phyloP scores from a whole-genome alignment of 495 filamentous ascomycete genomes.

The Articulospora tetracladia region DNA sequence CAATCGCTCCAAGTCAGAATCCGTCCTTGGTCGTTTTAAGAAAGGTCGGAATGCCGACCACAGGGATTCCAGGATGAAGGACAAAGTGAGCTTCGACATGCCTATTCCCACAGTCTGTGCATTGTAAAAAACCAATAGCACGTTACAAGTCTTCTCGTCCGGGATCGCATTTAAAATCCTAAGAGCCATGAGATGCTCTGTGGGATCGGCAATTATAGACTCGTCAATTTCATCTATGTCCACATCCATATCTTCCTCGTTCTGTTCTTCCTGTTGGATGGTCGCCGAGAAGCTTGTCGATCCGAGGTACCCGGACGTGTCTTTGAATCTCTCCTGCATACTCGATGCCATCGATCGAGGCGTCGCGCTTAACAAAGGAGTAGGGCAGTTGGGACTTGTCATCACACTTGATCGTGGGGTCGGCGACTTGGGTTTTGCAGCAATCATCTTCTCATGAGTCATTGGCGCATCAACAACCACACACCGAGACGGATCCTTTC shows the following conservation, averaged over 20 bases:
- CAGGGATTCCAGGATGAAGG: background rate
- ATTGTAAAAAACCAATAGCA: background rate
- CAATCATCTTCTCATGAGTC: slow-evolving; percentile 4
- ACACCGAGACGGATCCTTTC: slow-evolving; percentile 27
- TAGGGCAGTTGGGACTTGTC: background rate
- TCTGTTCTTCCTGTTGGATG: background rate
- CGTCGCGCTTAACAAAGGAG: slow-evolving; percentile 21
- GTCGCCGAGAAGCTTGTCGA: slow-evolving; percentile 11
- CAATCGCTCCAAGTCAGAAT: slow-evolving; percentile 34
- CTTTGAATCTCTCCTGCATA: slow-evolving; percentile 10
- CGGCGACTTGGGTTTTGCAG: background rate
- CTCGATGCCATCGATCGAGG: background rate
- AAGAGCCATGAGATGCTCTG: background rate
- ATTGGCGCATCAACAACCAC: slow-evolving; percentile 12
- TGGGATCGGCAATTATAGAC: background rate
- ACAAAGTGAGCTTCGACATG: background rate
- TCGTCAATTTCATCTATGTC: slow-evolving; percentile 21
- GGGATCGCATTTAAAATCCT: background rate
- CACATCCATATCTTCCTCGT: slow-evolving; percentile 18
- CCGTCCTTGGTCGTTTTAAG: slow-evolving; percentile 1
- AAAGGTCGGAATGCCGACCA: slow-evolving; percentile 4
- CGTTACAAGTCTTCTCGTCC: background rate
- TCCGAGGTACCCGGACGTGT: slow-evolving; percentile 23
- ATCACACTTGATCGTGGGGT: slow-evolving; percentile 4
- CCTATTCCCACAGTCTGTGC: background rate